Evolutionary conservation across 495 filamentous ascomycete genomes (phyloP), one percentile per base, ranked within the genome.

Genomic region (Geoglossum glabrum): DNA sequence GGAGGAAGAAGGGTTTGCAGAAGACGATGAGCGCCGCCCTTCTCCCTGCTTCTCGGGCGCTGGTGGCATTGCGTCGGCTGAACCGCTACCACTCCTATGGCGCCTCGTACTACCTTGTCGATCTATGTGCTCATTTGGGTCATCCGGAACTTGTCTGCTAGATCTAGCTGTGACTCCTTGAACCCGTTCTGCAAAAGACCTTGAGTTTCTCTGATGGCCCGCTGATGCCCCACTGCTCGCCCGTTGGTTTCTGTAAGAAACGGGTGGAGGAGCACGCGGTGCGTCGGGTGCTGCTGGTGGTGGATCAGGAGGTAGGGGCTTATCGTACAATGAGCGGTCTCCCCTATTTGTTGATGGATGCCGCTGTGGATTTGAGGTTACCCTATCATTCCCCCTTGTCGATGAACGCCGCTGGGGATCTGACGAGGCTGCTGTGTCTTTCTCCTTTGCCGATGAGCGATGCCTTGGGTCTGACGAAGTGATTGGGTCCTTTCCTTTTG

Each of bases 211-310:
- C 49, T 64, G 61, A 59, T 70, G 64, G 10, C 65, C 61, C 40
- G 67, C 64, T 19, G 66, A 62, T 17, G 66, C 62, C 51, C 65
- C 64, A n/a, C 67, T 69, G 59, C 64, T 70, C 31, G 64, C 68
- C 58, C 78, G 71, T 26, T 76, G 72, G 21, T 73, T 67, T 59
- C 68, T 73, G 64, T 80, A 84, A 45, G 77, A 79, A n/a, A 75
- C 66, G 1, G 80, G 76, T 25, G 76, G 78, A 26, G 73, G 49
- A 7, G 49, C 72, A 63, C 74, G 74, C 4, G 80, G 79, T 1
- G 72, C 75, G 56, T 82, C 80, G 55, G 80, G 77, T 25, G 75
- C 80, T 45, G 74, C 72, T 58, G 78, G 79, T 6, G 71, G 76
- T 34, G 49, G 49, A 17, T 52, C 49, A 27, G 49, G 46, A 25